These are phyloP conservation scores for Puccinia horiana DNA, from an alignment of 1,284 basidiomycete genomes.

Conservation along the genomic window DNA sequence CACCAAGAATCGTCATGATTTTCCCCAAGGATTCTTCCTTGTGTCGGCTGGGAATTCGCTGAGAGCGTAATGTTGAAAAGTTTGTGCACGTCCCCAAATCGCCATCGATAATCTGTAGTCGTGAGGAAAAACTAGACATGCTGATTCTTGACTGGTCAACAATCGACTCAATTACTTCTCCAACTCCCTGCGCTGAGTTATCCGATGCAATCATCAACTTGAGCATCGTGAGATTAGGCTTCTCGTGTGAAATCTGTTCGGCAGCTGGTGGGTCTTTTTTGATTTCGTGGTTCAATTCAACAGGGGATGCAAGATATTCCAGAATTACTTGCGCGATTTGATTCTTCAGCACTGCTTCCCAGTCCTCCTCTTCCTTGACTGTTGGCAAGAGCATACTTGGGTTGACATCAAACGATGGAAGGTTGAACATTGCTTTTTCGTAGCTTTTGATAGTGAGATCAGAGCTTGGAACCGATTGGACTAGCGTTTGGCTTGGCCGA, in stretches of 20 bases:
- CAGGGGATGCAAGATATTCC: background rate
- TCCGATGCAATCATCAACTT: background rate
- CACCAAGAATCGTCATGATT: background rate
- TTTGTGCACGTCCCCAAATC: constrained; percentile 4
- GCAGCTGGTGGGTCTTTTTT: background rate
- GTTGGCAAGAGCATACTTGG: background rate
- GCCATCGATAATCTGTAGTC: background rate
- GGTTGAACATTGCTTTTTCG: background rate
- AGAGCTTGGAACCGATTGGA: background rate
- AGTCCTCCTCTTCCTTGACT: background rate
- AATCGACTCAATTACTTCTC: background rate
- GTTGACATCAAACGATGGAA: background rate
- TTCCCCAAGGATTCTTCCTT: background rate
- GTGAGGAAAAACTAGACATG: background rate
- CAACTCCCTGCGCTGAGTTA: constrained; percentile 1
- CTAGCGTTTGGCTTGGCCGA: background rate
- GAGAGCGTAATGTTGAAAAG: background rate
- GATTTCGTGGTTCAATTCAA: background rate
- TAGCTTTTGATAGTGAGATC: background rate
- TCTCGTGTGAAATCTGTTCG: background rate
- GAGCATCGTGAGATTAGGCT: background rate
- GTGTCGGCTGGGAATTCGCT: background rate
- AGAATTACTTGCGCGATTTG: background rate
- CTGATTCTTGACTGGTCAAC: background rate
- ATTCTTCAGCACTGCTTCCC: background rate